Evolutionary conservation across 257 asterid species (phyloP), one percentile per base, ranked within the genome.

Genomic region (Jacaranda copaia): DNA sequence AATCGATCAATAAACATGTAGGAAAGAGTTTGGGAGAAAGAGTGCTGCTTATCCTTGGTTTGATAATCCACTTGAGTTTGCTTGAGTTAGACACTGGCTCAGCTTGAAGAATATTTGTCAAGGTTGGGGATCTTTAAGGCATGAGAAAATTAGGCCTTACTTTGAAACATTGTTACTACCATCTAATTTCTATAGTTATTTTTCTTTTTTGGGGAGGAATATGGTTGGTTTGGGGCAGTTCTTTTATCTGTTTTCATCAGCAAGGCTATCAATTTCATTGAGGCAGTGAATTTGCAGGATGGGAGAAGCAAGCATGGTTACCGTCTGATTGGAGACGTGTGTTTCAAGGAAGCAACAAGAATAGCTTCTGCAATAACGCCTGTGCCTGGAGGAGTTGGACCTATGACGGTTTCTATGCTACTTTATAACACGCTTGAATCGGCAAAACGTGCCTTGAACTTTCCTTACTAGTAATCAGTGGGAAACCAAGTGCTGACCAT

Each of bases 361-460:
- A 79, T 82, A 73, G 96, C 97, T 76, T 94, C 98, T 16, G 94
- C 94, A 20, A 79, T 94, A 56, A 89, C 96, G 62, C 98, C 98
- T 20, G 96, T 94, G 73, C 98, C 98, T 8, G 98, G 98, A 84
- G 96, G 98, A 70, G 98, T 92, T 53, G 98, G 98, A 56, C 97
- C 98, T 20, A 86, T 92, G 93, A 94, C 98, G 36, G 97, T 92
- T 67, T 95, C 98, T 46, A 94, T 94, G 98, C 88, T 94, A 79
- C 96, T 90, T 59, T 79, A 70, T 56, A 94, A 91, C 88, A 92
- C 98, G 43, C 90, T 92, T 56, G 89, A 86, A 58, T 86, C 98
- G 1, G 96, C 97, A 6, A 92, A 85, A 68, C 96, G 91, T 15
- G 81, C 89, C 9, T 78, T 84, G 40, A 81, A 72, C n/a, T 66